These are phyloP conservation scores for Pseudohyphozyma bogoriensis DNA, from an alignment of 768 basidiomycete genomes.

Conservation along the genomic window DNA sequence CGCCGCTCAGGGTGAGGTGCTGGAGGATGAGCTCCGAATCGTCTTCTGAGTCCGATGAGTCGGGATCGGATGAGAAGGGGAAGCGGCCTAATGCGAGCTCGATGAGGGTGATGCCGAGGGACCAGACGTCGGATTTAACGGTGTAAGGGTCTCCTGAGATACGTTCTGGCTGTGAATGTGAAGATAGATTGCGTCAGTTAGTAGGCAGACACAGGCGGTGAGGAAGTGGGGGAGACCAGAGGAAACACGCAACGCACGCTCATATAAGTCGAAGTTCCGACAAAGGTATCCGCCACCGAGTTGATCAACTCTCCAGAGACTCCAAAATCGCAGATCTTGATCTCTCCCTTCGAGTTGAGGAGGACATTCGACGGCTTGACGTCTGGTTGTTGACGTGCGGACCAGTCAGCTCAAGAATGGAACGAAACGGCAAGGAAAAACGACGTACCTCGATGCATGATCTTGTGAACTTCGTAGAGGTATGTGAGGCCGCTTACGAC, in stretches of 20 bases:
- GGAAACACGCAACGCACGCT: constrained; percentile 54
- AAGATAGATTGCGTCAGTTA: neutral
- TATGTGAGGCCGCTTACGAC: constrained; percentile 93
- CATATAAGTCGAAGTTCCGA: constrained; percentile 98
- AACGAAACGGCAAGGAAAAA: constrained; percentile 7
- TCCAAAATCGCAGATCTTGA: constrained; percentile 99
- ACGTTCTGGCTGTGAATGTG: constrained; percentile 69
- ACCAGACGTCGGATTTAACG: constrained; percentile 99
- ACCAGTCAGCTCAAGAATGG: neutral
- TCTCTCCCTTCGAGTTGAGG: constrained; percentile 83
- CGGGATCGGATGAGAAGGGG: constrained; percentile 64
- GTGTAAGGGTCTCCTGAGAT: constrained; percentile 98
- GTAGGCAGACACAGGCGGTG: neutral
- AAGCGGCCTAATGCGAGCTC: constrained; percentile 94
- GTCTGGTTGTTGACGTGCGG: constrained; percentile 46
- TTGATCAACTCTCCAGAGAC: constrained; percentile 98
- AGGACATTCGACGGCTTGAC: constrained; percentile 99
- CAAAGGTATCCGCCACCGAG: constrained; percentile 97
- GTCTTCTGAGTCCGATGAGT: constrained; percentile 52
- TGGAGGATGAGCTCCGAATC: constrained; percentile 5
- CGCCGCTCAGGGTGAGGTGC: constrained; percentile 44
- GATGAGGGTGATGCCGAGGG: constrained; percentile 89
- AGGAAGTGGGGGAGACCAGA: neutral
- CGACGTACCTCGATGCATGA: constrained; percentile 96
- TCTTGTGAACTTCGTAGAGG: constrained; percentile 91